Percentiles rank a stretch among this genome's conserved stretches.
phyloP scores from a whole-genome alignment of 2,329 filamentous ascomycete species.

The Chaetomium globosum region DNA sequence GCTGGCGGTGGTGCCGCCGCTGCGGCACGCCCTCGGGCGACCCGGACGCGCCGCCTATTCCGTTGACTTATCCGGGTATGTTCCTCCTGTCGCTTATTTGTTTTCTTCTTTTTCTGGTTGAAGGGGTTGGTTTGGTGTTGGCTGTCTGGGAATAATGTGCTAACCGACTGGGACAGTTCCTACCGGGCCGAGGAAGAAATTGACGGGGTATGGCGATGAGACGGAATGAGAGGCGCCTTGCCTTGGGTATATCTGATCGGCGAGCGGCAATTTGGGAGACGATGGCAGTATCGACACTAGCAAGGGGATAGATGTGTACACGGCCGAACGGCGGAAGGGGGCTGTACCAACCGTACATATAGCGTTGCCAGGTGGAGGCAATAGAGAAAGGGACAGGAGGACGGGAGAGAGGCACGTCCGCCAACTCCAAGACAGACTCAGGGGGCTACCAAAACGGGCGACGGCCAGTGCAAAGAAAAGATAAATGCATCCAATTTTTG shows the following conservation, averaged over 20 bases:
- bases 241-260: not conserved
- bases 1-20: conserved; percentile 71
- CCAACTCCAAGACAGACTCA: not conserved
- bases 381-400: conserved; percentile 17
- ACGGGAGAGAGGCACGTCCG: not conserved
- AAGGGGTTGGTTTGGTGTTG: not conserved
- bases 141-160: too few species aligned
- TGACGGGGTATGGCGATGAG: conserved; percentile 64
- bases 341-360: conserved; percentile 31
- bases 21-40: conserved; percentile 77
- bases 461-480: not conserved
- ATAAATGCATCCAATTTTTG: conserved; percentile 2
- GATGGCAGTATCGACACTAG: not conserved
- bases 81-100: conserved; percentile 36
- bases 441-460: not conserved
- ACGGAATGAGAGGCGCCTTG: conserved; percentile 33
- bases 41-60: conserved; percentile 69
- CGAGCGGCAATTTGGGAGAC: not conserved
- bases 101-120: not conserved
- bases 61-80: conserved; percentile 91
- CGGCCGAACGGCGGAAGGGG: not conserved
- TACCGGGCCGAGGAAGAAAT: conserved; percentile 58
- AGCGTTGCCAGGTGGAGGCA: conserved; percentile 22
- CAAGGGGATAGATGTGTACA: not conserved
- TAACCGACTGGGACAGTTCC: conserved; percentile 51